A percentile compares a stretch with the other conserved stretches of the same genome.
Evolutionary conservation across 257 asterid species (phyloP).

Genomic region (Solanum lycopersicoides): DNA sequence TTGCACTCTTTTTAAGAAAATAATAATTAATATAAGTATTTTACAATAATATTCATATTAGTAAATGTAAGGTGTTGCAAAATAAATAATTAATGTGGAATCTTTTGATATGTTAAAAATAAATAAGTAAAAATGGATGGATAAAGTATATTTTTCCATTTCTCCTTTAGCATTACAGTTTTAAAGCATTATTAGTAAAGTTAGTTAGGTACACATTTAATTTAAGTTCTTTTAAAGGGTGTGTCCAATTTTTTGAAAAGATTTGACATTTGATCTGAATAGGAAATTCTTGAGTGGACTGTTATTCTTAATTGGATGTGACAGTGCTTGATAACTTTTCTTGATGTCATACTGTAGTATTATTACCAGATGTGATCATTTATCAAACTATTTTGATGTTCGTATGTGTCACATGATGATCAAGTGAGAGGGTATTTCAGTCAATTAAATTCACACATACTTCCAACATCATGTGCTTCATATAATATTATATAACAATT

Average conservation of each 20-base stretch:
- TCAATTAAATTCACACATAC: neutral
- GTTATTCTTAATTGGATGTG: neutral
- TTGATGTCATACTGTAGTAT: neutral
- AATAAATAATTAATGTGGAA: neutral
- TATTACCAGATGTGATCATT: neutral
- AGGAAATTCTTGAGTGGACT: neutral
- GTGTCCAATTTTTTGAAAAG: too few species aligned
- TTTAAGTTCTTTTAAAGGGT: too few species aligned
- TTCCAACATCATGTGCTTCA: neutral
- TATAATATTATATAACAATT: too few species aligned
- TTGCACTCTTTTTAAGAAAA: neutral
- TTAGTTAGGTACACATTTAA: too few species aligned
- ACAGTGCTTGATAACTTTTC: neutral
- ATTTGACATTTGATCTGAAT: neutral
- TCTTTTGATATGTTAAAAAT: too few species aligned
- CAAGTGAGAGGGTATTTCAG: neutral
- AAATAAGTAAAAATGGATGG: neutral
- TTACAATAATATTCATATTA: neutral
- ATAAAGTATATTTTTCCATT: too few species aligned
- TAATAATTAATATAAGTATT: too few species aligned
- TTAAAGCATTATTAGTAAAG: too few species aligned
- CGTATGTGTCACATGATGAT: neutral
- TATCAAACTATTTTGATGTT: neutral
- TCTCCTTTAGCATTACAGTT: too few species aligned
- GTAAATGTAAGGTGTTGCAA: neutral